A percentile compares a stretch with the other conserved stretches of the same genome.
phyloP scores from a whole-genome alignment of 1,139 yeast species.

The Magnusiomyces fungicola region DNA sequence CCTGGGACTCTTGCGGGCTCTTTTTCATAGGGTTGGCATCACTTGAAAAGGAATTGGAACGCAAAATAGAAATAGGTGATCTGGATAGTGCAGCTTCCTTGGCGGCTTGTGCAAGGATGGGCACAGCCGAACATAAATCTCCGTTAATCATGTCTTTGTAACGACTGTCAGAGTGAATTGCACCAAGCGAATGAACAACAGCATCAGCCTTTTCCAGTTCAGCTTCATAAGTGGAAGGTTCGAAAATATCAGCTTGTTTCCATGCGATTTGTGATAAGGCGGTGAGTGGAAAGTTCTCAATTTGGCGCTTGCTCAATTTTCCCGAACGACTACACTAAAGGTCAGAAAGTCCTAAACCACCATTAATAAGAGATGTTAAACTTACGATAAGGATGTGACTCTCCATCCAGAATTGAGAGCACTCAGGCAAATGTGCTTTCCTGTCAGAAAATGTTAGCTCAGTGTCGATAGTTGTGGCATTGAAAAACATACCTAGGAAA shows the following conservation, averaged over 20 bases:
- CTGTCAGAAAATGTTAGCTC: constrained; percentile 25
- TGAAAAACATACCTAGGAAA: constrained; percentile 47
- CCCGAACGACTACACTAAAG: constrained; percentile 14
- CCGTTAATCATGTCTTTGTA: constrained; percentile 45
- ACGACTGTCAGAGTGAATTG: constrained; percentile 55
- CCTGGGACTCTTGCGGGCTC: constrained; percentile 6
- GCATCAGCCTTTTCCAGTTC: constrained; percentile 46
- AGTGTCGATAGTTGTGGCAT: neutral
- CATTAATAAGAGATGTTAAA: constrained; percentile 9
- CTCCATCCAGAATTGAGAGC: constrained; percentile 57
- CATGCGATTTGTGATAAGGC: constrained; percentile 46
- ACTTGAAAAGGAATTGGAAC: neutral
- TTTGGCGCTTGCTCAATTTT: constrained; percentile 27
- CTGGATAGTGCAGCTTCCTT: neutral
- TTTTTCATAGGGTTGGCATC: constrained; percentile 9
- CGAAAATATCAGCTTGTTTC: constrained; percentile 60
- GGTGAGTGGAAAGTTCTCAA: constrained; percentile 48
- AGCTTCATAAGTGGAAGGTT: constrained; percentile 49
- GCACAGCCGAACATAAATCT: constrained; percentile 1
- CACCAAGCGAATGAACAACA: constrained; percentile 81
- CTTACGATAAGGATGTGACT: constrained; percentile 55
- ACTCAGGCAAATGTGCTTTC: constrained; percentile 61
- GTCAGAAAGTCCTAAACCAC: too few species aligned
- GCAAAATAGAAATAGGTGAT: neutral
- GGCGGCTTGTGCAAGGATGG: neutral